Evolutionary conservation across 179 eudicot species (phyloP).

Genomic region (Pouteria campechiana): DNA sequence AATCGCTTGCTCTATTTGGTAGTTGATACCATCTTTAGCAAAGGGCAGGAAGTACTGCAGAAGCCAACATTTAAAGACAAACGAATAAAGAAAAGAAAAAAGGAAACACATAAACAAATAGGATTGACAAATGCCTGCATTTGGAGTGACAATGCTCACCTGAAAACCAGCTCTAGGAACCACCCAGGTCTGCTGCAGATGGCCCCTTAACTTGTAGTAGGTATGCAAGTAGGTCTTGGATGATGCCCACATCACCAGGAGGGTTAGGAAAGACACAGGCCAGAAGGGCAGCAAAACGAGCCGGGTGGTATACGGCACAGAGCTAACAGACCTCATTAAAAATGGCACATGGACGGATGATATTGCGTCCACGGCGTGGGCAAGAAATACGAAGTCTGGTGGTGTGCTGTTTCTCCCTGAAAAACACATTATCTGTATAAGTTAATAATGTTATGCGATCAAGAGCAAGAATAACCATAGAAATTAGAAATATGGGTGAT

Average conservation of each 20-base stretch:
- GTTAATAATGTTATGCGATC: no score
- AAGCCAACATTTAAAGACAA: conserved; percentile 1
- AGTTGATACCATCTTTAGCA: conserved; percentile 80
- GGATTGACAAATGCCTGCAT: no score
- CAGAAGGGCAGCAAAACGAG: conserved; percentile 40
- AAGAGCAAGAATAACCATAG: no score
- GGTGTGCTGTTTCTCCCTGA: conserved; percentile 22
- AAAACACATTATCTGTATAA: background rate
- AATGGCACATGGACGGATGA: conserved; percentile 62
- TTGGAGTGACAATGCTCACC: conserved; percentile 20
- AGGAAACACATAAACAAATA: background rate
- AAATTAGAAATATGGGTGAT: no score
- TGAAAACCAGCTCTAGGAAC: conserved; percentile 89
- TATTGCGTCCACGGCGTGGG: conserved; percentile 64
- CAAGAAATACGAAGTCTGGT: conserved; percentile 73
- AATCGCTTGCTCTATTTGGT: conserved; percentile 80
- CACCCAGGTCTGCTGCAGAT: conserved; percentile 58
- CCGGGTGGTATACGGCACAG: conserved; percentile 32
- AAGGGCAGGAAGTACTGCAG: conserved; percentile 92
- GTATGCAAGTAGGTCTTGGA: conserved; percentile 41
- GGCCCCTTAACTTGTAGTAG: conserved; percentile 49
- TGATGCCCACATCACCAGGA: conserved; percentile 69
- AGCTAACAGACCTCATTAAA: conserved; percentile 48
- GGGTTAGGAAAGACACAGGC: conserved; percentile 27
- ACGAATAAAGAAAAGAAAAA: conserved; percentile 4